Evolutionary conservation across 2,329 filamentous ascomycete species (phyloP), one percentile per base, ranked within the genome.

Genomic region (Trichocomaceae sp.): DNA sequence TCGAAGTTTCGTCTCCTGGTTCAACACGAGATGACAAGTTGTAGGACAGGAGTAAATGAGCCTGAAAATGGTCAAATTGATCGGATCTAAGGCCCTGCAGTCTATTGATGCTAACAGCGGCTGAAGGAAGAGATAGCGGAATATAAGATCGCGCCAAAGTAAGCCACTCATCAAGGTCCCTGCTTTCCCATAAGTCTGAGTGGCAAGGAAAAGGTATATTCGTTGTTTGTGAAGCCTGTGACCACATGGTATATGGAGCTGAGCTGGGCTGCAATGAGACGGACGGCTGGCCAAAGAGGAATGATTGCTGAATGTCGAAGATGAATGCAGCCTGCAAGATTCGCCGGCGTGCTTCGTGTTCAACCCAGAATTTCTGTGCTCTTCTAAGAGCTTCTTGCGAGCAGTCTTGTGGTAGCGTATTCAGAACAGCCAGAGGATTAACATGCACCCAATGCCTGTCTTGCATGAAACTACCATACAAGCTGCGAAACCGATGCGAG

Each of bases 321-420:
- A 70, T 63, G 23, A 65, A 67, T 15, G 62, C 63, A 9, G 68
- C 67, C 52, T 69, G 67, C 31, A 70, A 62, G 22, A 71, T 65
- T 17, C 68, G 59, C 48, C 68, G 58, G 29, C 68, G 60, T 1
- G 67, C 64, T 58, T 71, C 67, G 47, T 69, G 65, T 50, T 69
- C 66, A 22, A 68, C 57, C 68, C 67, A 71, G 55, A 68, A 67
- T 33, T 65, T 66, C 48, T 68, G 62, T 5, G 67, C 66, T 49
- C 60, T 61, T 47, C 58, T 55, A 15, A 69, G 54, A 20, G 63
- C 64, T 22, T 66, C 63, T 8, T 47, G 49, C 22, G 54, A 42
- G 47, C n/a, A 33, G 44, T 62, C n/a, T 52, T 59, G 10, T n/a
- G 60, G 58, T 15, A 69, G 59, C 15, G 60, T 67, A 19, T 63